Evolutionary conservation across 805 yeast genomes (phyloP), one percentile per base, ranked within the genome.

Genomic region (Saturnispora ahearnii): DNA sequence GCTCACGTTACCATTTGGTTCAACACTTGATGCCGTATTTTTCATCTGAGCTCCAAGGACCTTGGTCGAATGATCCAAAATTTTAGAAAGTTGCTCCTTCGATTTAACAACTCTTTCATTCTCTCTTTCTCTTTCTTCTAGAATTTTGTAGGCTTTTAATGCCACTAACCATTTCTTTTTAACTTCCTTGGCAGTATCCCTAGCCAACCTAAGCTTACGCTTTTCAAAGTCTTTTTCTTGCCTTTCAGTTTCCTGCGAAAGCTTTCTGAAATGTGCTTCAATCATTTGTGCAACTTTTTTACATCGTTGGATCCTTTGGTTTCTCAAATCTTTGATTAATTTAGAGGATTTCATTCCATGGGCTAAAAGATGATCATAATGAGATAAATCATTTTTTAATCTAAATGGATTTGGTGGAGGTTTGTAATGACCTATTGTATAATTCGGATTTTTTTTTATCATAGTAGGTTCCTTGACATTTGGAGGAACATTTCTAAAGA

Each of bases 111-210:
- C 78, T 61, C 88, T 84, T 58, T 84, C 74, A 55, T 86, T 90
- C 57, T 87, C 96, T 52, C 77, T 83, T 56, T 85, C 87, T 53
- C 83, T 79, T 44, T 82, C 82, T 61, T 86, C 93, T 52, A 86
- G 70, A 13, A 81, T 84, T 45, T 73, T 74, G 61, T 77, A 83
- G 1, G 87, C 95, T 62, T 86, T 88, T 54, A 83, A 87, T 2
- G 97, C 99, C 45, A 89, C 73, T 22, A 74, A 70, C 99, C 99
- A 93, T 60, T 93, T 81, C 63, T 82, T 88, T 65, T 84, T 84
- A 10, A 93, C 96, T 41, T 89, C 88, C 58, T 79, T 82, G 1
- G 86, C 84, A 0, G 95, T 85, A 45, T 82, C 75, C 57, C 87
- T 78, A n/a, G 96, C 95, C 32, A 91, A 64, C 52, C 76, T 78